Percentiles rank a stretch among this genome's conserved stretches.
These are phyloP conservation scores for Fraxinus excelsior DNA, from an alignment of 257 asterid species.

Conservation along the genomic window DNA sequence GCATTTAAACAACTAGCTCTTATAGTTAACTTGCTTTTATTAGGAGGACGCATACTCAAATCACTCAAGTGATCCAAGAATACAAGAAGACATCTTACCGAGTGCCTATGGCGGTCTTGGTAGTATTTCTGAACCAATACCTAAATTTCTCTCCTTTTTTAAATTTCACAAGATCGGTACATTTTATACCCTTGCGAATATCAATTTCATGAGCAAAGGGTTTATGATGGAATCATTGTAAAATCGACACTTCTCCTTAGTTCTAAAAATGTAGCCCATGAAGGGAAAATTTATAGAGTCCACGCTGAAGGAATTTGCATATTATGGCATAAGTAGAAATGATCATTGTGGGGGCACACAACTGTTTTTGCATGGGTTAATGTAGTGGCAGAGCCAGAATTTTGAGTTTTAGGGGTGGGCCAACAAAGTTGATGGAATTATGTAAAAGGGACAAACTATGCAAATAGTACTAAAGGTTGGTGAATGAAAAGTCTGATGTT, in stretches of 20 bases:
- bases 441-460: too few species aligned
- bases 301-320: neutral
- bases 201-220: conserved; percentile 10
- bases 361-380: conserved; percentile 17
- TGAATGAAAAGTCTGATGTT: too few species aligned
- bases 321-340: neutral
- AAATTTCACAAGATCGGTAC: neutral
- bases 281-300: neutral
- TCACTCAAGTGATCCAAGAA: conserved; percentile 85
- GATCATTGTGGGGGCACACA: neutral
- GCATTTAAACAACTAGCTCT: conserved; percentile 17
- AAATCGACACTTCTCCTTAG: neutral
- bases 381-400: too few species aligned
- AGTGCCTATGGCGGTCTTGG: conserved; percentile 89
- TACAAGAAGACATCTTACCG: conserved; percentile 84
- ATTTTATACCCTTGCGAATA: neutral
- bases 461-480: too few species aligned
- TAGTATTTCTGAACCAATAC: conserved; percentile 35
- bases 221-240: neutral
- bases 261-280: neutral
- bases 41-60: conserved; percentile 95
- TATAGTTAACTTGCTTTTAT: conserved; percentile 21
- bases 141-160: conserved; percentile 7
- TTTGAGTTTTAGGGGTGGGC: too few species aligned
- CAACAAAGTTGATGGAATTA: too few species aligned